Conservation (phyloP, 352 stramenopile species). For the Phytophthora fragariae region DNA sequence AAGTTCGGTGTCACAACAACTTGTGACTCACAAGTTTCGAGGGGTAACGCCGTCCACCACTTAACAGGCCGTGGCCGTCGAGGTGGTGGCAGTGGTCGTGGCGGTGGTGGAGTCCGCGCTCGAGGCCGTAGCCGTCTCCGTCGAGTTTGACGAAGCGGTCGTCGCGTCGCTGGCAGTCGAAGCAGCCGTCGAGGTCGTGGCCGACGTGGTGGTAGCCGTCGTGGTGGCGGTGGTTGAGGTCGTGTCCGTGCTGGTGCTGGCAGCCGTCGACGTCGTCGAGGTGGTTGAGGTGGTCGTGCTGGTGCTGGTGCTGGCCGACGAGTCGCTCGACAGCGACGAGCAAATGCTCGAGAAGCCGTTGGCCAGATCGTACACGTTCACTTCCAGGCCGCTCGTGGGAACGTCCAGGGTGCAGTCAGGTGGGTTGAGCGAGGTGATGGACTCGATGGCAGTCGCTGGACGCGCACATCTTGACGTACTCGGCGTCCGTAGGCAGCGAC, state of each 20-base stretch:
- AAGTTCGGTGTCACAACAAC: too few relatives aligned
- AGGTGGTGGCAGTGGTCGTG: neutral
- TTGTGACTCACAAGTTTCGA: too few relatives aligned
- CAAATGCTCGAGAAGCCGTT: constrained; percentile 25
- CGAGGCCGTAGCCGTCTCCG: too few relatives aligned
- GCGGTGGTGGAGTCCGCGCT: neutral
- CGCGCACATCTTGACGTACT: constrained; percentile 42
- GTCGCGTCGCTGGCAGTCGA: neutral
- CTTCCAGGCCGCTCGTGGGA: constrained; percentile 32
- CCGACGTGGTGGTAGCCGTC: constrained; percentile 10
- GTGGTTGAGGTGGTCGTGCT: constrained; percentile 1
- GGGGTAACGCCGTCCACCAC: neutral
- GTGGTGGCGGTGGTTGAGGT: neutral
- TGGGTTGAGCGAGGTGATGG: constrained; percentile 26
- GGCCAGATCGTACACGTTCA: constrained; percentile 35
- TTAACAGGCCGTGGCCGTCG: neutral
- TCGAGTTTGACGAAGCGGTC: neutral
- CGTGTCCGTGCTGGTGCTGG: neutral
- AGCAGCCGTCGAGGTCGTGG: constrained; percentile 21
- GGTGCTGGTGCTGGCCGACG: neutral
- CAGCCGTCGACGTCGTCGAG: neutral
- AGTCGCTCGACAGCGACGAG: constrained; percentile 2
- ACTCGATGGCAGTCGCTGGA: constrained; percentile 33
- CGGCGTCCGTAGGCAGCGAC: constrained; percentile 29
- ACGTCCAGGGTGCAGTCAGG: constrained; percentile 37